Base-by-base conservation (phyloP, 2,329 filamentous ascomycete genomes). In the Pyrenophora graminea region DNA sequence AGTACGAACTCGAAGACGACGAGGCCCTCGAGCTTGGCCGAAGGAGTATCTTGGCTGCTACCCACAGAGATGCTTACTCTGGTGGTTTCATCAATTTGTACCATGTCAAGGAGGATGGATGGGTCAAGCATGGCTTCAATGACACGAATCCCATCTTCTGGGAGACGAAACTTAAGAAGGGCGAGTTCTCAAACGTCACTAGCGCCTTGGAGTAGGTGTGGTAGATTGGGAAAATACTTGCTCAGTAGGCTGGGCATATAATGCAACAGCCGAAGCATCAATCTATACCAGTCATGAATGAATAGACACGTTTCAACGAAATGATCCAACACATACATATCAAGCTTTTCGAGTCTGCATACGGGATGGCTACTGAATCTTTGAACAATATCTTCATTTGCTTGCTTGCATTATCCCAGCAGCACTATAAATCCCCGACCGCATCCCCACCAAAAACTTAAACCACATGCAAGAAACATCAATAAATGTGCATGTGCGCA, bases 131-230 rank as follows among this genome's bases (percentile, higher is more conserved):
- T 73, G 94, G 94, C 57, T 99, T 99, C 83, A 91, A 82, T 64
- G 94, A 99, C 77, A 97, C 93, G 66, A 97, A 97, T 81, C 93
- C 93, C 38, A 96, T 97, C 73, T 99, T 99, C 87, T 99, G 94
- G 94, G 89, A 96, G 82, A 97, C 92, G 42, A 99, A 99, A 86
- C 79, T 99, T 70, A 89, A 96, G 76, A 96, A 96, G 85, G 92
- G 92, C 76, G 94, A 99, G 81, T 99, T 99, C 77, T 93, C 88
- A 59, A 97, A 97, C 74, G 92, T 97, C 46, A 95, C 90, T 51
- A 90, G 88, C 67, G 79, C 86, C 68, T 74, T 95, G 71, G 82
- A 83, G n/a, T 85, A 80, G 53, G 25, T 13, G 32, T 23, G 32
- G 18, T n/a, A 13, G 31, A n/a, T 12, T 18, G 15, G 19, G n/a